phyloP scores from a whole-genome alignment of 208 protist genomes.

The Vickermania spadyakhi region DNA sequence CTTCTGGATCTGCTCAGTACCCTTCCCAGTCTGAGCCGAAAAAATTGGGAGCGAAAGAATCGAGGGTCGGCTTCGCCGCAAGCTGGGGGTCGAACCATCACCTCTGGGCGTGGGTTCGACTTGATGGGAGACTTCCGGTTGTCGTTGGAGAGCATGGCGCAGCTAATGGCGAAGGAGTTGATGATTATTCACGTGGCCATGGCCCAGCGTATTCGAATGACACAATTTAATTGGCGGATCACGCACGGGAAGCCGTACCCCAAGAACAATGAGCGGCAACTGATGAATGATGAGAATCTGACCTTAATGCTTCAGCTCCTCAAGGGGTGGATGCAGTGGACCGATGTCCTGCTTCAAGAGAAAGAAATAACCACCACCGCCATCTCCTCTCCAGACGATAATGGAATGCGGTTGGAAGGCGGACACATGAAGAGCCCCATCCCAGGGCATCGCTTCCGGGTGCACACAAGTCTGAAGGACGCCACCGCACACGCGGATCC shows the following conservation, averaged over 20 bases:
- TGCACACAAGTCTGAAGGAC: background rate
- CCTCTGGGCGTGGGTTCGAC: background rate
- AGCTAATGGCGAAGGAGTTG: slow-evolving; percentile 26
- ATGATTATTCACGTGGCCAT: slow-evolving; percentile 16
- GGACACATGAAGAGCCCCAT: background rate
- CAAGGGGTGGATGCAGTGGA: slow-evolving; percentile 1
- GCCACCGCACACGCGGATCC: background rate
- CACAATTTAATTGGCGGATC: slow-evolving; percentile 7
- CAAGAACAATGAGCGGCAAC: background rate
- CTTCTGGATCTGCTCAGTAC: slow-evolving; percentile 12
- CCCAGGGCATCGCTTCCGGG: background rate
- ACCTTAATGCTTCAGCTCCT: slow-evolving; percentile 2
- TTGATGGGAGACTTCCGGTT: background rate
- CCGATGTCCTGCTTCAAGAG: background rate
- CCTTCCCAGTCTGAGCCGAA: background rate
- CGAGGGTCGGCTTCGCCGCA: background rate
- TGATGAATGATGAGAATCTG: slow-evolving; percentile 5
- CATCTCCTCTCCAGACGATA: background rate
- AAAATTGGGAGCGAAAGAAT: background rate
- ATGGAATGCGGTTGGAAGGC: background rate
- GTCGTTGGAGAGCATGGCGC: slow-evolving; percentile 8
- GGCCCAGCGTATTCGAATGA: slow-evolving; percentile 10
- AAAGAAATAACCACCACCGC: background rate
- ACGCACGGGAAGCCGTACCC: background rate
- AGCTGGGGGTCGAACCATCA: background rate